Base-by-base conservation (phyloP, 1,139 yeast genomes). In the Blastobotrys proliferans region DNA sequence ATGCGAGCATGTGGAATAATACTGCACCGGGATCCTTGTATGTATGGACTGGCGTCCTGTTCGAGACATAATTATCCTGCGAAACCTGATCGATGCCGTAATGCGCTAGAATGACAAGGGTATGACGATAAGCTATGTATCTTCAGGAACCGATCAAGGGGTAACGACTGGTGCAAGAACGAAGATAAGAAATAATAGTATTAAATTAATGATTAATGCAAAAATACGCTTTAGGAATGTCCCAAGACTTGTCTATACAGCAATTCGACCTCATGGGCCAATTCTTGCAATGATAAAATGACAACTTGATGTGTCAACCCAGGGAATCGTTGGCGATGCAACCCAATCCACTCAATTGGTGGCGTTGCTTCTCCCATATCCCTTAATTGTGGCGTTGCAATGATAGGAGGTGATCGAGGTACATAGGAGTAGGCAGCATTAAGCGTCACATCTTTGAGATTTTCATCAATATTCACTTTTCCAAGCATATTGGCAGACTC, bases 351-450 rank as follows among this genome's bases (percentile, higher is more conserved):
- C 61, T 92, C 97, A 49, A 92, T 68, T 2, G 98, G 97, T 1
- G 98, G 98, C 0, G 98, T 92, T 1, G 97, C 97, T 64, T 84
- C 92, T 24, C 97, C 97, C 57, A 92, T 71, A 58, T 92, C 97
- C 56, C 81, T 79, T 54, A 92, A 69, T 55, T 83, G 94, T 1
- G 97, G 97, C 19, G 92, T 86, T 49, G 85, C 94, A 36, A 92
- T 87, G 8, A 77, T 70, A 1, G 97, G 95, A 8, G 84, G 83
- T 30, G 75, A 79, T 21, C 84, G 57, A 0, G 97, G 77, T 14
- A 73, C 58, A 55, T 92, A 92, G 3, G 52, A 49, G 43, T 55
- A 84, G 49, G 76, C 77, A 6, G 80, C 70, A 29, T 74, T 77
- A 27, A 70, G 66, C 28, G 82, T 79, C n/a, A 80, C 86, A 51